Base-by-base conservation (phyloP, 2,329 filamentous ascomycete genomes). In the Calonectria honghensis region DNA sequence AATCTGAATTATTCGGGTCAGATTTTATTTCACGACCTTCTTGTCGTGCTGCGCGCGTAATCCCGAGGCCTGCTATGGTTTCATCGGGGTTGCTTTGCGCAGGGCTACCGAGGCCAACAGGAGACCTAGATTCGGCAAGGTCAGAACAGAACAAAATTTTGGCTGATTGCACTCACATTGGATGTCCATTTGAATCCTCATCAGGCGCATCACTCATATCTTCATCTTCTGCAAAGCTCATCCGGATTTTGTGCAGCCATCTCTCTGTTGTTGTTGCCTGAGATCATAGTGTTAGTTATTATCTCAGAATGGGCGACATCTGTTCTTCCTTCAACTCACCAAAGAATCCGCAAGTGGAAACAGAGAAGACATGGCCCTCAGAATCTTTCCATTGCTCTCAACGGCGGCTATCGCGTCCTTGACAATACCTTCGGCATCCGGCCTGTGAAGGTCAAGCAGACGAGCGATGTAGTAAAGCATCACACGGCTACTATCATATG, bases 391-490 rank as follows among this genome's bases (percentile, higher is more conserved):
- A 59, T 87, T 87, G 73, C 83, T 86, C 78, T 86, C 83, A n/a
- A 86, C 85, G 0, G 84, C 82, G 50, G 81, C 81, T 64, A 87
- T 83, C 6, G 85, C 84, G n/a, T 86, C 84, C 20, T 80, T 80
- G 70, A 87, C 83, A 68, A 83, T 84, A 9, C 80, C 79, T 37
- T 83, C 80, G 11, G 85, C 84, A 71, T 85, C 85, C 1, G 82
- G 76, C 18, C 83, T 78, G 39, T 74, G 81, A 1, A 84, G 82
- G 35, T 86, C 86, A 7, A 88, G 80, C 9, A 88, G 77, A 20
- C 86, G 84, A 5, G 86, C 87, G n/a, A 88, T 83, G 71, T 88
- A 88, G 77, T 89, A 88, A 1, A 89, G 78, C 85, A 89, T 88
- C 48, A 88, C 85, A 6, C 87, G 83, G 64, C 85, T 88, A 75